Evolutionary conservation across 768 basidiomycete species (phyloP), one percentile per base, ranked within the genome.

Genomic region (Boletus subparvulus): DNA sequence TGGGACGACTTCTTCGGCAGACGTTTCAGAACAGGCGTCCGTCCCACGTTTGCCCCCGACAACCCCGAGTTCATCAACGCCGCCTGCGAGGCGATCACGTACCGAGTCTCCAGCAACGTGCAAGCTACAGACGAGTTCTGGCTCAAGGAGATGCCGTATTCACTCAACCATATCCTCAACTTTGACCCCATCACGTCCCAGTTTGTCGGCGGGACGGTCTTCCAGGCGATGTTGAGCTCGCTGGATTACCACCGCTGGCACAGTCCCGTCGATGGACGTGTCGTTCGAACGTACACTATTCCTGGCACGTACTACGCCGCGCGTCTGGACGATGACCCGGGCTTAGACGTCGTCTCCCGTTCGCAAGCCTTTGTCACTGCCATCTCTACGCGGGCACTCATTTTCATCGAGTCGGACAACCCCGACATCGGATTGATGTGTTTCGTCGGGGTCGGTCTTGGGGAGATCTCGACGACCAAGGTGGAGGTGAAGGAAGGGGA

Each of bases 211-310:
- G 85, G 79, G 14, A 78, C 78, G 1, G 66, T 83, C 36, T 79
- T 78, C 67, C 85, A 87, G 61, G 83, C 79, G 0, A 85, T 85
- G 69, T 77, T 88, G 56, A 75, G 74, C 50, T 75, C 82, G 3
- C 61, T 76, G 28, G 75, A 77, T 32, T 87, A 85, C 61, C 86
- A 87, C 61, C 80, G 84, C 59, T 86, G 85, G 86, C 82, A 83
- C 67, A 71, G 75, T 46, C 86, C 86, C 52, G 77, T 87, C 11
- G 73, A 75, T 39, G 81, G 82, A 7, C 69, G 44, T 0, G 71
- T 83, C 37, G 65, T 60, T 17, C 70, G 78, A 65, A 69, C 71
- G 14, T 74, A 74, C 19, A 63, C 75, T 36, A 68, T 83, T 19
- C 80, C 80, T 4, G 81, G 82, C 4, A 79, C 78, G 3, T 83